Evolutionary conservation across 2,329 filamentous ascomycete genomes (phyloP).

Genomic region (Microsporum ferrugineum): DNA sequence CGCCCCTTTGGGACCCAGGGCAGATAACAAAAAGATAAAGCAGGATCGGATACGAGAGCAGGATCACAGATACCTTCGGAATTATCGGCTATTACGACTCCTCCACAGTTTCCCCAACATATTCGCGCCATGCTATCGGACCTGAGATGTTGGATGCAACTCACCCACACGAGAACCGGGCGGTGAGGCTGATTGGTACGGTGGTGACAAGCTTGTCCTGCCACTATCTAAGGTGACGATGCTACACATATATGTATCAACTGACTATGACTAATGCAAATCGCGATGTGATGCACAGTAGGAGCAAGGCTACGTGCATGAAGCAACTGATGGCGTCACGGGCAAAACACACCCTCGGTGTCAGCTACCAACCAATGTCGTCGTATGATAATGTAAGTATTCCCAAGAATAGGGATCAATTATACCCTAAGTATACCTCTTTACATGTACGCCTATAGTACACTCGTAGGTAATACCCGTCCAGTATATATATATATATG

Average conservation of each 20-base stretch:
- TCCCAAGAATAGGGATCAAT: background rate
- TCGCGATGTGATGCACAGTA: background rate
- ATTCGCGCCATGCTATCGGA: background rate
- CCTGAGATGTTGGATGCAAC: background rate
- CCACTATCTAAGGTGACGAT: background rate
- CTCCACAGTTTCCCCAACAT: background rate
- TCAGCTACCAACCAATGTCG: background rate
- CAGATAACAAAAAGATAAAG: background rate
- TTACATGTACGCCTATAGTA: background rate
- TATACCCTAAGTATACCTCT: background rate
- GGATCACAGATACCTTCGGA: background rate
- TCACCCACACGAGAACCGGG: background rate
- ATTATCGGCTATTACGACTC: background rate
- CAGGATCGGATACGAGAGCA: slow-evolving; percentile 1
- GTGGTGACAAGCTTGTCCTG: background rate
- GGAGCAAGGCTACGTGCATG: background rate
- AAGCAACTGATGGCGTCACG: background rate
- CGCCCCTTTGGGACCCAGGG: background rate
- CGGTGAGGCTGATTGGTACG: slow-evolving; percentile 1
- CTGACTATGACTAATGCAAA: background rate
- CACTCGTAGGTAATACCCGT: no score
- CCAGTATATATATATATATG: no score
- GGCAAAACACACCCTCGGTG: background rate
- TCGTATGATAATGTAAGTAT: background rate
- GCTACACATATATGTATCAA: background rate